A percentile compares a stretch with the other conserved stretches of the same genome.
Evolutionary conservation across 345 rosid species (phyloP).

Genomic region (Arabis hirsuta): DNA sequence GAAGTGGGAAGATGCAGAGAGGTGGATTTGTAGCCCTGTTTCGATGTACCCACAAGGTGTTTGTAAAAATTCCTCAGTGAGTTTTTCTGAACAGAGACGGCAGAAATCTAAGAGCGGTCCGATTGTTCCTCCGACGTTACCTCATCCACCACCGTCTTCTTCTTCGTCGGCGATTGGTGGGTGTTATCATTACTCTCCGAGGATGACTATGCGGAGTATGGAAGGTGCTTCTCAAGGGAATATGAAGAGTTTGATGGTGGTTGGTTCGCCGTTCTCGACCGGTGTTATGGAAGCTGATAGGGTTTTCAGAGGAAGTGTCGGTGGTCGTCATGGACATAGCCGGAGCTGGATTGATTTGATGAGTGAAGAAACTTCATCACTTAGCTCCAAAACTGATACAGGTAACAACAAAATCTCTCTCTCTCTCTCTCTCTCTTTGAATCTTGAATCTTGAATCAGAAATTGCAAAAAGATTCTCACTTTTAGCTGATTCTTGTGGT

Average conservation of each 20-base stretch:
- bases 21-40: slow-evolving; percentile 94
- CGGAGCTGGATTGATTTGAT: slow-evolving; percentile 69
- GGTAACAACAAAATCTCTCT: neutral
- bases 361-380: slow-evolving; percentile 57
- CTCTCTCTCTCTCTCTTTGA: slow-evolving; percentile 6
- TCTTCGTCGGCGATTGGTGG: slow-evolving; percentile 39
- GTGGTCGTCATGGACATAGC: slow-evolving; percentile 43
- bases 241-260: slow-evolving; percentile 51
- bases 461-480: neutral
- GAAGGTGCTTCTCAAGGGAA: slow-evolving; percentile 46
- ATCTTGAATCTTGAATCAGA: neutral
- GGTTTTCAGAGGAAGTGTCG: slow-evolving; percentile 52
- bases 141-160: slow-evolving; percentile 25
- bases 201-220: slow-evolving; percentile 51
- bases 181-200: slow-evolving; percentile 55
- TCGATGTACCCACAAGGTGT: slow-evolving; percentile 50
- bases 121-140: slow-evolving; percentile 57
- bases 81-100: slow-evolving; percentile 50
- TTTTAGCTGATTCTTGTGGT: neutral
- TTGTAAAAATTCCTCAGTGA: slow-evolving; percentile 34
- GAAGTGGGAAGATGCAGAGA: slow-evolving; percentile 97
- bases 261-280: slow-evolving; percentile 71
- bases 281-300: slow-evolving; percentile 74
- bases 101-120: slow-evolving; percentile 93
- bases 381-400: slow-evolving; percentile 59